Percentiles rank a stretch among this genome's conserved stretches.
These are phyloP conservation scores for Eleusine coracana DNA, from an alignment of 176 grass and related monocot genomes.

Conservation along the genomic window DNA sequence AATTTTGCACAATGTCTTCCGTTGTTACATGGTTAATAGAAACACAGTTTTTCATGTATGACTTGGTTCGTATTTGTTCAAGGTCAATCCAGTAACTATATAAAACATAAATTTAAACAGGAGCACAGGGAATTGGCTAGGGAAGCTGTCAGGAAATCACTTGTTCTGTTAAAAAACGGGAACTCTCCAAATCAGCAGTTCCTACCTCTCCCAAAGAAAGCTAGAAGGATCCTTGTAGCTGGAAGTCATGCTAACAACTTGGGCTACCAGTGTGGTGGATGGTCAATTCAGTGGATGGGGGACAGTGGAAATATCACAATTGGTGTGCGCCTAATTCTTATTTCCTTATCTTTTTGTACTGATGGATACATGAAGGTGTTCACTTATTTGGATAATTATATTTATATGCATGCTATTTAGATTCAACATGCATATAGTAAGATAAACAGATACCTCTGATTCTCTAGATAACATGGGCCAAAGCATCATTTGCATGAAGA, in stretches of 20 bases:
- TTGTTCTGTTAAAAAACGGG: slow-evolving; percentile 93
- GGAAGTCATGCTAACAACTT: slow-evolving; percentile 89
- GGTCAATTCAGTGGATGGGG: slow-evolving; percentile 95
- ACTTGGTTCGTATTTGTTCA: not conserved
- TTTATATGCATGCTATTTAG: not conserved
- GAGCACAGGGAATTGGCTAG: slow-evolving; percentile 94
- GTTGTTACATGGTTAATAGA: slow-evolving; percentile 5
- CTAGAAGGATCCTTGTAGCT: slow-evolving; percentile 83
- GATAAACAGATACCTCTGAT: not conserved
- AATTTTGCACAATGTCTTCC: slow-evolving; percentile 5
- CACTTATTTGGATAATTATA: not conserved
- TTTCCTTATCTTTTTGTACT: slow-evolving; percentile 14
- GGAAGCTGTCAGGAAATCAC: slow-evolving; percentile 97
- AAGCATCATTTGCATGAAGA: slow-evolving; percentile 27
- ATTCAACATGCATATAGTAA: not conserved
- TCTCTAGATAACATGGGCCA: not conserved
- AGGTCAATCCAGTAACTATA: slow-evolving; percentile 29
- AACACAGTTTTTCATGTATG: not conserved
- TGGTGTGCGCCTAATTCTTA: slow-evolving; percentile 50
- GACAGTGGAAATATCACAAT: slow-evolving; percentile 81
- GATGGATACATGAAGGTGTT: not conserved
- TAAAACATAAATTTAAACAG: slow-evolving; percentile 50
- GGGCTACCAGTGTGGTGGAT: slow-evolving; percentile 97
- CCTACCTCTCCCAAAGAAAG: slow-evolving; percentile 88
- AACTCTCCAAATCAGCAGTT: slow-evolving; percentile 63